Conservation (phyloP, 2,329 filamentous ascomycete species). For the Trichoderma cornu-damae region DNA sequence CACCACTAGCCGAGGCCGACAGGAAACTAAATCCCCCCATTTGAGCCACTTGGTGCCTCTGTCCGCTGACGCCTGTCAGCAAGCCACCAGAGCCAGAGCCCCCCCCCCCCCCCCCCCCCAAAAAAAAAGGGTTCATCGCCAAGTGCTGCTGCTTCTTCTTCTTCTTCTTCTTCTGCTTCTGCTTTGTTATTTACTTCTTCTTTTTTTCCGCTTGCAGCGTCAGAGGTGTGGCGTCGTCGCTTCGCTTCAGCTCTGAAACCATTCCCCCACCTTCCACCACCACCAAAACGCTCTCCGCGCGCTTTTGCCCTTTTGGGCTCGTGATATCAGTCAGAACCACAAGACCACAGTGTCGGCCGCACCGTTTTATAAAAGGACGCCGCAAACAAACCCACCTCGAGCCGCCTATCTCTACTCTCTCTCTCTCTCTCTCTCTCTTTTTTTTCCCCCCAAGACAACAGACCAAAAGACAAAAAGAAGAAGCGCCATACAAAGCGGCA, state of each 20-base stretch:
- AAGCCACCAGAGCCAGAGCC: neutral
- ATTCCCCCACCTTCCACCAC: neutral
- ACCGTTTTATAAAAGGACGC: neutral
- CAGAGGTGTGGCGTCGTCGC: neutral
- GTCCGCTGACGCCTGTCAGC: constrained; percentile 14
- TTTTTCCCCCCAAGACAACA: neutral
- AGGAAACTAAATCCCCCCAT: too few species aligned
- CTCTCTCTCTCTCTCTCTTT: neutral
- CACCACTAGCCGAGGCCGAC: too few species aligned
- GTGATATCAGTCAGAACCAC: constrained; percentile 13
- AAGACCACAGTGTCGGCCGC: constrained; percentile 3
- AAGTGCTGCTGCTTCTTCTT: neutral
- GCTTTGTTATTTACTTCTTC: neutral
- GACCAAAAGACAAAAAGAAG: neutral
- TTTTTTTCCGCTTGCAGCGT: neutral
- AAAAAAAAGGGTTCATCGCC: neutral
- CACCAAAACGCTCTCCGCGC: neutral
- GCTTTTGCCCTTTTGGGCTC: neutral
- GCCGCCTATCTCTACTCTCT: neutral
- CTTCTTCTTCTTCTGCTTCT: neutral
- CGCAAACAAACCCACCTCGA: neutral
- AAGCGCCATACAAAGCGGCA: neutral
- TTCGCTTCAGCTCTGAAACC: constrained; percentile 16
- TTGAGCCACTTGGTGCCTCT: too few species aligned
- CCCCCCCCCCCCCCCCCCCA: neutral